Base-by-base conservation (phyloP, 2,329 filamentous ascomycete species). In the Helotiales sp. region DNA sequence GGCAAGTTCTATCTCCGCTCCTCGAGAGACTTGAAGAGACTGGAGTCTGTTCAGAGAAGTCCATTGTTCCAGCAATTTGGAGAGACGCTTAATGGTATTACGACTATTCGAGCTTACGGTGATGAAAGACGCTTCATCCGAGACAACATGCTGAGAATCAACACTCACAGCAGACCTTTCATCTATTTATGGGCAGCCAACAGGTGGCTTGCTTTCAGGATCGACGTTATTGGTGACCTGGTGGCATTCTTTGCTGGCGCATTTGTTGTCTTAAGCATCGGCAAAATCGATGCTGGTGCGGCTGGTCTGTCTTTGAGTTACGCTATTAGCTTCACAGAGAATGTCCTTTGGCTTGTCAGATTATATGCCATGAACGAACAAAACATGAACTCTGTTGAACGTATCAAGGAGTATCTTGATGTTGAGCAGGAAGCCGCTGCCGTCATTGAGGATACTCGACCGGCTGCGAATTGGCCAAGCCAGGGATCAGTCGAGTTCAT, bases 361-460 rank as follows among this genome's bases (percentile, higher is more conserved):
- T 81, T 97, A 13, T 99, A 99, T 72, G 89, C 93, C 0, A 86
- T 90, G 70, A 97, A 98, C 69, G 95, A 99, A 76, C 95, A 99
- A 75, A 98, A 97, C 75, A 98, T 99, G 95, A 99, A 99, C 75
- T 93, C 93, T 2, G 93, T 98, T 49, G 95, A 99, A 76, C 90
- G 95, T 69, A 88, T 99, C 70, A 96, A 96, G 77, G 95, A 99
- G 72, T 99, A 98, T 70, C 83, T 98, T 33, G 91, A 98, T 44
- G 90, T 99, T 1, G 93, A 98, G 67, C 93, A 97, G 72, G 95
- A 99, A 75, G 93, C 95, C 1, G 79, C 83, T 0, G 81, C 90
- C 1, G 79, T 96, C 38, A 83, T 96, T 38, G 86, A 91, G 54
- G 86, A 93, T 58, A 90, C 85, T 63, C 83, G 91, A 27, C 95